Base-by-base conservation (phyloP, 106 monocot genomes). In the Ottelia alismoides region DNA sequence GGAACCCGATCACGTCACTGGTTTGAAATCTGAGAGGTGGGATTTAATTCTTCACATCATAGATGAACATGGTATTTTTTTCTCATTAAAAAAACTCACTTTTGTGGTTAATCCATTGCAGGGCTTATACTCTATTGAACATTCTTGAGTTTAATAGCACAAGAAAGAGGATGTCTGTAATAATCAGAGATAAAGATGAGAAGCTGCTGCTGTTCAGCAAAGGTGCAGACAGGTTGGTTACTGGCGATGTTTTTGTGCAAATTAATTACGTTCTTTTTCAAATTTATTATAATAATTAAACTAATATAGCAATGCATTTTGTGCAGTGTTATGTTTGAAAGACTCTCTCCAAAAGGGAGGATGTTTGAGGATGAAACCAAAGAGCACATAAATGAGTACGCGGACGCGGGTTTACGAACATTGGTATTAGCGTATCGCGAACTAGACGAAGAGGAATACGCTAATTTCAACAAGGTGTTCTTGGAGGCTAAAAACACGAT, bases 281-380 rank as follows among this genome's bases (percentile, higher is more conserved):
- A n/a, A n/a, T n/a, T n/a, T n/a, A n/a, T n/a, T n/a, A n/a, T n/a
- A n/a, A n/a, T n/a, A n/a, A n/a, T n/a, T n/a, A n/a, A n/a, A n/a
- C n/a, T n/a, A n/a, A n/a, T n/a, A n/a, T n/a, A n/a, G n/a, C n/a
- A n/a, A n/a, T n/a, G n/a, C n/a, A n/a, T n/a, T n/a, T n/a, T n/a
- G n/a, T n/a, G n/a, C 70, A 83, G 78, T 65, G 61, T 83, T 31
- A 83, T 83, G 64, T 74, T 83, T 31, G 78, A 74, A 40, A 70
- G 71, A 53, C 53, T 83, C 40, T 48, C 70, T 29, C 50, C 52
- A 32, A 44, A 70, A 64, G 78, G 83, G 55, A 71, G 70, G 71
- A 63, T 27, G 19, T 74, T 56, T 25, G 70, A 74, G 52, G 58
- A 20, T 2, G 70, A 74, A 19, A 83, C 78, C 17, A 58, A 22